Evolutionary conservation across 768 basidiomycete species (phyloP).

Genomic region (Galerina sulciceps): DNA sequence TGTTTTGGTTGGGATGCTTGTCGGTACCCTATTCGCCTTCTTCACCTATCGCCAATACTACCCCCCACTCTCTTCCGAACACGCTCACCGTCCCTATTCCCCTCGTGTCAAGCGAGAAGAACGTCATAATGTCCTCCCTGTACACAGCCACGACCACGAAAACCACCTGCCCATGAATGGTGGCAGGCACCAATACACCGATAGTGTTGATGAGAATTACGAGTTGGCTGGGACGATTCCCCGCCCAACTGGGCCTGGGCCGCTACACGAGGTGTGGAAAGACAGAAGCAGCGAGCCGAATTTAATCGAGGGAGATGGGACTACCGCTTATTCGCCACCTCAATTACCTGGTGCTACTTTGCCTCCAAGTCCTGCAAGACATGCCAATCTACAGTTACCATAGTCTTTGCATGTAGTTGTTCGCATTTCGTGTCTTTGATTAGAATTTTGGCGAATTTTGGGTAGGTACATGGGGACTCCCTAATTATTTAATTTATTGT

Average conservation of each 20-base stretch:
- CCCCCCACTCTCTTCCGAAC: conserved; percentile 64
- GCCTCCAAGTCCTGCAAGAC: no score
- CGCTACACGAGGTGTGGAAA: conserved; percentile 39
- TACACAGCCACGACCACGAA: conserved; percentile 15
- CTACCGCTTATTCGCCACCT: neutral
- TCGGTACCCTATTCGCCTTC: conserved; percentile 75
- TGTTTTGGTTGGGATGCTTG: conserved; percentile 75
- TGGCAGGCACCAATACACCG: conserved; percentile 9
- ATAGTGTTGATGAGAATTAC: conserved; percentile 20
- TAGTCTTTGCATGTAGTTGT: no score
- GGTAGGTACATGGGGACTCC: no score
- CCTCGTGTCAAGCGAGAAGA: conserved; percentile 63
- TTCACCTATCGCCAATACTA: conserved; percentile 87
- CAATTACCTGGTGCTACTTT: no score
- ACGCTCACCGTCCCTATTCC: conserved; percentile 71
- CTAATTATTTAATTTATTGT: no score
- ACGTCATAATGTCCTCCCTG: conserved; percentile 45
- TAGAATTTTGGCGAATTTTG: no score
- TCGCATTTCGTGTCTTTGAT: no score
- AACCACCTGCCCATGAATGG: neutral
- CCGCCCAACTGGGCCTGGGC: conserved; percentile 24
- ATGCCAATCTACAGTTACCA: no score
- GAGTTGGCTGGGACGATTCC: conserved; percentile 29
- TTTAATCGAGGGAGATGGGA: neutral
- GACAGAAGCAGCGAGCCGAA: conserved; percentile 26